Percentiles rank a stretch among this genome's conserved stretches.
Conservation (phyloP, 2,329 filamentous ascomycete genomes). For the Verticillium nonalfalfae region DNA sequence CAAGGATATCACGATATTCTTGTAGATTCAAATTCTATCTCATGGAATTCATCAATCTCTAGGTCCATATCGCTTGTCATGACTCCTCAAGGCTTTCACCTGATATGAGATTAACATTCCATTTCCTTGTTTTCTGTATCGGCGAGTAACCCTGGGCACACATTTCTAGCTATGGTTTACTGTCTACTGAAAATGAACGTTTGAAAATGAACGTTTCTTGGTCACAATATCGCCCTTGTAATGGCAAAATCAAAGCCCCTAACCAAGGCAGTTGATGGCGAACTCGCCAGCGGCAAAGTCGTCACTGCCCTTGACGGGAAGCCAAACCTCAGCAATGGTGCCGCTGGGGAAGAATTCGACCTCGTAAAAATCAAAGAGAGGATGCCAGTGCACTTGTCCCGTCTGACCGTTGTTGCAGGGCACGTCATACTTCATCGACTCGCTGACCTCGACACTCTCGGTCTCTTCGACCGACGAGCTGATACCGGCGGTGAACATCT, state of each 20-base stretch:
- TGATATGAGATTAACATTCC: no score
- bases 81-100: no score
- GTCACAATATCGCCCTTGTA: no score
- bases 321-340: not conserved
- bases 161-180: no score
- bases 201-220: no score
- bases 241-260: not conserved
- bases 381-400: not conserved
- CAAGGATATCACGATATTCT: no score
- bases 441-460: constrained; percentile 9
- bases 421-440: not conserved
- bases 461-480: not conserved
- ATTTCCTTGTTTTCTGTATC: no score
- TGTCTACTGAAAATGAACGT: no score
- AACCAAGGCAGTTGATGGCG: not conserved
- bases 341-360: not conserved
- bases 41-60: no score
- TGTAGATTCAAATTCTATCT: no score
- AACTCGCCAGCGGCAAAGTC: not conserved
- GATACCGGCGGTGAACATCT: not conserved
- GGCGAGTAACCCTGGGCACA: no score
- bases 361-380: not conserved
- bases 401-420: not conserved
- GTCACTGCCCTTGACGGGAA: not conserved
- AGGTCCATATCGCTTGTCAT: no score